Evolutionary conservation across 495 filamentous ascomycete genomes (phyloP).

Genomic region (Cryomyces minteri): DNA sequence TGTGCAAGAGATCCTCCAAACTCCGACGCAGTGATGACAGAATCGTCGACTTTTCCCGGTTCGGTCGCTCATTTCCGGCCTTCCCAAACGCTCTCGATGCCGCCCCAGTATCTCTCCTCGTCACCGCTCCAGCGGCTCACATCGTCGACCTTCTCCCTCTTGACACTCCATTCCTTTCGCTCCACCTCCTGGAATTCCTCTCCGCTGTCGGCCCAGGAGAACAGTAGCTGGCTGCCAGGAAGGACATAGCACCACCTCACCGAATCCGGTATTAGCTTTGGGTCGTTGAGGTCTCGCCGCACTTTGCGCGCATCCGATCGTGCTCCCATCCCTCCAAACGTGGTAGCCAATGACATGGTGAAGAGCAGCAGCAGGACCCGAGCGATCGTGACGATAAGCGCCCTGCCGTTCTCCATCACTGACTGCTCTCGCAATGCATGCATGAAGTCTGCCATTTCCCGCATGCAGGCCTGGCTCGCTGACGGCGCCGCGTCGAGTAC

Average conservation of each 20-base stretch:
- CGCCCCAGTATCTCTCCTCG: constrained; percentile 7
- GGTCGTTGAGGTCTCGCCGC: constrained; percentile 4
- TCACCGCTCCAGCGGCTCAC: constrained; percentile 5
- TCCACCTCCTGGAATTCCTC: background rate
- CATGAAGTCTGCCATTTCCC: too few species aligned
- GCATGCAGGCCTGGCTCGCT: too few species aligned
- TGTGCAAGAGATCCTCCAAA: too few species aligned
- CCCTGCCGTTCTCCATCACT: too few species aligned
- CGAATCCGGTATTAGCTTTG: background rate
- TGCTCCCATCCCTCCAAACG: too few species aligned
- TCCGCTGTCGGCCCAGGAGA: constrained; percentile 4
- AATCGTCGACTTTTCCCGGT: too few species aligned
- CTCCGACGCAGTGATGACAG: too few species aligned
- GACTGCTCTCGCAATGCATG: too few species aligned
- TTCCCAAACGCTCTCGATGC: constrained; percentile 7
- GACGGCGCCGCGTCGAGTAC: too few species aligned
- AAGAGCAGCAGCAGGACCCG: too few species aligned
- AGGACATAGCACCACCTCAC: constrained; percentile 6
- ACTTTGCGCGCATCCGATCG: background rate
- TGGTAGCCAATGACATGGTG: too few species aligned
- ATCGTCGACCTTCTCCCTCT: constrained; percentile 1
- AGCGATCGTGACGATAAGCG: too few species aligned
- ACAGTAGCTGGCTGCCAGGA: constrained; percentile 5
- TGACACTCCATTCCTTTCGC: constrained; percentile 2
- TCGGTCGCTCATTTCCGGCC: background rate